Evolutionary conservation across 2,329 filamentous ascomycete species (phyloP).

Genomic region (Fusarium scirpi): DNA sequence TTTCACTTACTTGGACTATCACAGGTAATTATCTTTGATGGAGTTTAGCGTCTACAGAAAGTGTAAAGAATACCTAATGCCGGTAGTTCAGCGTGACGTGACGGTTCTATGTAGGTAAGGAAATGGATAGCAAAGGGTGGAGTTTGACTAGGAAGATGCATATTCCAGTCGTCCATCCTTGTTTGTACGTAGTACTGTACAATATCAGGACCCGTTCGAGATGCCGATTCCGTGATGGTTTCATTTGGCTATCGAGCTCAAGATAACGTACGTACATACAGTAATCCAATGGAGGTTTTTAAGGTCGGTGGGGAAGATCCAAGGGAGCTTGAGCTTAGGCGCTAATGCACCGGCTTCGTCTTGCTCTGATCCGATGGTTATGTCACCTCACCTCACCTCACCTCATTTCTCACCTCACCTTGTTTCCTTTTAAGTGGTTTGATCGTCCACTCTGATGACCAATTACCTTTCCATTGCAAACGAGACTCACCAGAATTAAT

Average conservation of each 20-base stretch:
- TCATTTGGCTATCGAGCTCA: not conserved
- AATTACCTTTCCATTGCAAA: conserved; percentile 17
- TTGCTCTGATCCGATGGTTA: conserved; percentile 30
- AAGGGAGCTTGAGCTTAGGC: conserved; percentile 23
- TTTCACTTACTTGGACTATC: not conserved
- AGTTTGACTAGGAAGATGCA: not conserved
- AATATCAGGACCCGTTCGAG: not conserved
- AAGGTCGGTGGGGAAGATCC: conserved; percentile 17
- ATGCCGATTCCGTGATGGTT: conserved; percentile 23
- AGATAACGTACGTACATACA: not conserved
- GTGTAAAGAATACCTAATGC: conserved; percentile 10
- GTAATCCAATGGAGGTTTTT: conserved; percentile 5
- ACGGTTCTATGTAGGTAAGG: not conserved
- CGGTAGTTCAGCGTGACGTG: conserved; percentile 26
- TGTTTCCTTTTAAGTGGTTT: conserved; percentile 30
- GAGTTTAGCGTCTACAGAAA: not conserved
- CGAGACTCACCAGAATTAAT: too few species aligned
- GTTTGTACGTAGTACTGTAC: not conserved
- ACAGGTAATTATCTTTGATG: not conserved
- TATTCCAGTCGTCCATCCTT: not conserved
- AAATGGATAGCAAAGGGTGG: not conserved
- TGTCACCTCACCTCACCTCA: conserved; percentile 14
- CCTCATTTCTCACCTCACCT: conserved; percentile 23
- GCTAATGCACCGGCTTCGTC: conserved; percentile 45
- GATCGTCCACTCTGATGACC: not conserved